Percentiles rank a stretch among this genome's conserved stretches.
Evolutionary conservation across 2,329 filamentous ascomycete genomes (phyloP).

Genomic region (Uncinocarpus reesii): DNA sequence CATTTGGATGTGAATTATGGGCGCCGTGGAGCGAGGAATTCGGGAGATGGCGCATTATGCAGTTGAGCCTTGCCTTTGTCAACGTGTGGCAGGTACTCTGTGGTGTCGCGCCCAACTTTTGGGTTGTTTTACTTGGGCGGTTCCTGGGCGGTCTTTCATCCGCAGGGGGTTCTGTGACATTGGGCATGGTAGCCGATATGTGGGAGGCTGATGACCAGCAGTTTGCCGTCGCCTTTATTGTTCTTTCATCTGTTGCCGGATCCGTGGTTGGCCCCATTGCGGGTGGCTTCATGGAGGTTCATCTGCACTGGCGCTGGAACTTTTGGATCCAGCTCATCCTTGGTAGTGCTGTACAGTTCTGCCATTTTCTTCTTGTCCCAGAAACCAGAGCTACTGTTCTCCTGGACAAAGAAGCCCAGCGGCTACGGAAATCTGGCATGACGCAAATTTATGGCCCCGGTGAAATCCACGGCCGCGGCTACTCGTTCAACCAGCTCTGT

Average conservation of each 20-base stretch:
- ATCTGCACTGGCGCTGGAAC: slow-evolving; percentile 47
- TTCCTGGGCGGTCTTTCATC: slow-evolving; percentile 53
- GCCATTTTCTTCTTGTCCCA: slow-evolving; percentile 42
- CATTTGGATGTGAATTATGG: slow-evolving; percentile 79
- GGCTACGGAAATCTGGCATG: slow-evolving; percentile 44
- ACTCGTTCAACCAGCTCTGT: slow-evolving; percentile 47
- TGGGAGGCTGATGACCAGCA: slow-evolving; percentile 49
- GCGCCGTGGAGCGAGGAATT: slow-evolving; percentile 78
- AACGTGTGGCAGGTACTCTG: slow-evolving; percentile 68
- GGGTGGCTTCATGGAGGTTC: slow-evolving; percentile 44
- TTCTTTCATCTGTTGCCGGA: slow-evolving; percentile 47
- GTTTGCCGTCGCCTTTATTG: slow-evolving; percentile 51
- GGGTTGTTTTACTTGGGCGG: slow-evolving; percentile 56
- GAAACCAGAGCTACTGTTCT: slow-evolving; percentile 51
- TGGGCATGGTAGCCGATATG: slow-evolving; percentile 57
- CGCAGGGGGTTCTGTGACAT: slow-evolving; percentile 54
- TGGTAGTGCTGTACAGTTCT: slow-evolving; percentile 43
- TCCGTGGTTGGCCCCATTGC: slow-evolving; percentile 41
- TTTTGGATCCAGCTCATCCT: slow-evolving; percentile 55
- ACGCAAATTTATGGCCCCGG: slow-evolving; percentile 60
- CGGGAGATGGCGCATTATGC: slow-evolving; percentile 63
- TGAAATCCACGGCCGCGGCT: slow-evolving; percentile 51
- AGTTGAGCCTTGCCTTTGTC: slow-evolving; percentile 60
- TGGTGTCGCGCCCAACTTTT: slow-evolving; percentile 61
- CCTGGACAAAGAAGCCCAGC: slow-evolving; percentile 49